Base-by-base conservation (phyloP, 2,329 filamentous ascomycete species). In the Metarhizium album region DNA sequence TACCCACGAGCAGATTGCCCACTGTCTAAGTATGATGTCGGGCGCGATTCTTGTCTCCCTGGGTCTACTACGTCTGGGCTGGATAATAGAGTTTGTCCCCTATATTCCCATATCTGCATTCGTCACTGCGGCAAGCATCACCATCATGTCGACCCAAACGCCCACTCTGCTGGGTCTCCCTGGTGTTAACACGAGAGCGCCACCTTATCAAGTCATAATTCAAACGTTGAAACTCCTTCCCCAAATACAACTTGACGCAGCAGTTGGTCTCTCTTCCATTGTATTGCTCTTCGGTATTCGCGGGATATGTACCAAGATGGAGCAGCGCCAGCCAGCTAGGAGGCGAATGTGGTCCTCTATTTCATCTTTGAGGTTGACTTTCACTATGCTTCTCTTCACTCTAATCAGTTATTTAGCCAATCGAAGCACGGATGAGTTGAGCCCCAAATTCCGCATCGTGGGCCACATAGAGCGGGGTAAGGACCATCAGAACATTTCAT, bases 311-410 rank as follows among this genome's bases (percentile, higher is more conserved):
- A 75, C 72, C 47, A 74, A 66, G 49, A 74, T 82, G 63, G 83
- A 82, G 18, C 75, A 72, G 60, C 78, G 75, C 53, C 73, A 82
- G 50, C 86, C 87, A 0, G 62, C 70, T 5, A 73, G 71, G 46
- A 76, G 76, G 52, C 84, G 84, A 64, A 60, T 79, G 4, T 89
- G 82, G 75, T 86, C 87, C 60, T 88, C 87, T 64, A 63, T 81
- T 35, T 83, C 80, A n/a, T 90, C 87, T 0, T 71, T 90, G 6
- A 79, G 87, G 11, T 82, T 87, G 27, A 85, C 81, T 0, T 87
- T 90, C 59, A 80, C 87, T 50, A 86, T 90, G 60, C 64, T 90
- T 22, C 73, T 90, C 2, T 90, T 87, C 65, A 87, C 84, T 2
- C 66, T 90, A 54, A 80, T 90, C 61, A 86, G 84, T 63, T 87